phyloP scores from a whole-genome alignment of 2,329 filamentous ascomycete species.

The Teratosphaeria epicoccoides region DNA sequence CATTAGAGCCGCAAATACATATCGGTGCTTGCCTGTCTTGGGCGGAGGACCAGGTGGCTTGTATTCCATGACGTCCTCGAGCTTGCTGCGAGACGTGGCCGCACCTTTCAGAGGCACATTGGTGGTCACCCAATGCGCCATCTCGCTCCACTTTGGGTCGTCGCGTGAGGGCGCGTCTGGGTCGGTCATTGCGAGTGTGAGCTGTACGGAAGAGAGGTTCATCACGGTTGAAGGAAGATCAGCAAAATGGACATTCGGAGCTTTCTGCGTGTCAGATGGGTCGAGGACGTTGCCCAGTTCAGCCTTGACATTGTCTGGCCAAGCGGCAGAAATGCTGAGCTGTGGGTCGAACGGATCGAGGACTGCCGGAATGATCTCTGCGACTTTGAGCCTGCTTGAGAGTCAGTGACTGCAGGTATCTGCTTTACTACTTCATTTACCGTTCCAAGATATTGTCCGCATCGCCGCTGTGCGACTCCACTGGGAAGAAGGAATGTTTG shows the following conservation, averaged over 20 bases:
- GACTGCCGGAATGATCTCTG: constrained; percentile 33
- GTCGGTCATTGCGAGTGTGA: constrained; percentile 45
- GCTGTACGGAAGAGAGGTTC: constrained; percentile 19
- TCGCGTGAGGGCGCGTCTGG: constrained; percentile 47
- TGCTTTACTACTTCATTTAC: background rate
- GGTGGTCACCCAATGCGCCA: constrained; percentile 46
- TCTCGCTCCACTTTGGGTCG: constrained; percentile 45
- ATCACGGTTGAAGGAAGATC: constrained; percentile 7
- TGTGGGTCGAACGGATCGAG: constrained; percentile 50
- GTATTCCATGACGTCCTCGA: constrained; percentile 37
- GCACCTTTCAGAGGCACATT: constrained; percentile 22
- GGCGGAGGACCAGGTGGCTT: constrained; percentile 45
- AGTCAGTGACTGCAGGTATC: background rate
- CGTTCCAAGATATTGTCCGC: background rate
- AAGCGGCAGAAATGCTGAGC: constrained; percentile 40
- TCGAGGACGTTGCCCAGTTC: constrained; percentile 46
- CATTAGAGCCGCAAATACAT: constrained; percentile 45
- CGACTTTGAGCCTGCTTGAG: constrained; percentile 16
- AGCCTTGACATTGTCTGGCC: constrained; percentile 32
- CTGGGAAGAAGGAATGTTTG: background rate
- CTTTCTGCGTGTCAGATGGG: constrained; percentile 32
- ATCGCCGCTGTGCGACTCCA: background rate
- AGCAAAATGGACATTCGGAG: constrained; percentile 29
- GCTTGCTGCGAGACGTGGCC: background rate
- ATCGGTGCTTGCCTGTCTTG: constrained; percentile 48